Conservation (phyloP, 768 basidiomycete genomes). For the Lactifluus rugatus region DNA sequence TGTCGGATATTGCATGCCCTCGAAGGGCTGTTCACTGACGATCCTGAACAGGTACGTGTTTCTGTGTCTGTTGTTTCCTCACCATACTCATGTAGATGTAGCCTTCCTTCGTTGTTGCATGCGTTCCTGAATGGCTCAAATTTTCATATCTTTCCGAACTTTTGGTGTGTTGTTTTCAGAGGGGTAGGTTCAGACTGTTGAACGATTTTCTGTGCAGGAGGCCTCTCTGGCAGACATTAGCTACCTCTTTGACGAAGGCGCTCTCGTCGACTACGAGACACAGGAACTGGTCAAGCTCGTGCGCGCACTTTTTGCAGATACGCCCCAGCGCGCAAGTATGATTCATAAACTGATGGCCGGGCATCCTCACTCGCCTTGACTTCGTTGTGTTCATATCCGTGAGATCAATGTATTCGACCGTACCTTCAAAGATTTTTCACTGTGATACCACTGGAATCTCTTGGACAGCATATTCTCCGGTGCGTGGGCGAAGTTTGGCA, state of each 20-base stretch:
- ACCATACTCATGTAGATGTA: constrained; percentile 23
- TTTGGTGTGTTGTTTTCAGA: constrained; percentile 44
- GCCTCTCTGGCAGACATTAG: constrained; percentile 87
- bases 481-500: not conserved
- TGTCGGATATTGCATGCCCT: constrained; percentile 69
- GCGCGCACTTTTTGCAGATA: constrained; percentile 82
- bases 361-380: constrained; percentile 33
- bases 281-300: constrained; percentile 78
- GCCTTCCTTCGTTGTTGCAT: constrained; percentile 70
- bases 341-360: constrained; percentile 64
- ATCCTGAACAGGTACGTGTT: constrained; percentile 43
- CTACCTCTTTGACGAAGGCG: constrained; percentile 85
- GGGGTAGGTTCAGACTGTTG: not conserved
- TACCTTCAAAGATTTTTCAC: not conserved
- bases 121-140: constrained; percentile 91
- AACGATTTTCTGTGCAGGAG: constrained; percentile 41
- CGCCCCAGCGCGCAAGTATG: constrained; percentile 66
- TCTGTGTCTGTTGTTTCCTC: not conserved
- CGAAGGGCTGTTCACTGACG: constrained; percentile 71
- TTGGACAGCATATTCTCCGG: not conserved
- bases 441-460: not conserved
- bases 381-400: not conserved
- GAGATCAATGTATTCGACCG: not conserved
- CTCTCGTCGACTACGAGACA: constrained; percentile 80
- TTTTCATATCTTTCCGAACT: constrained; percentile 91